phyloP scores from a whole-genome alignment of 768 basidiomycete species.

The Tricholoma furcatifolium region DNA sequence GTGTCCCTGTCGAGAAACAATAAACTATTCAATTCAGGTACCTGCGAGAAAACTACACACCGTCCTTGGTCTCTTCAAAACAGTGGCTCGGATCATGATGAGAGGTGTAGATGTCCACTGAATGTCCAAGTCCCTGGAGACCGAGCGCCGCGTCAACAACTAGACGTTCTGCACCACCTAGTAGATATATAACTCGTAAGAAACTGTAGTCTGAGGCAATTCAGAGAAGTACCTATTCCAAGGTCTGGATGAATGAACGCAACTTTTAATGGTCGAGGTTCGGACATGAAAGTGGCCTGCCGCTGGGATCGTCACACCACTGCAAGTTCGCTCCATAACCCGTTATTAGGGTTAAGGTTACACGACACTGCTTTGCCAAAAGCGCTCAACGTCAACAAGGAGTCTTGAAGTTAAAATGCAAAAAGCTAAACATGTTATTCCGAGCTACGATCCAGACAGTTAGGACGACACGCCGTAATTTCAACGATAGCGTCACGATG shows the following conservation, averaged over 20 bases:
- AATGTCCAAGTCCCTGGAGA: slow-evolving; percentile 79
- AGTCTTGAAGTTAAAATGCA: too few species aligned
- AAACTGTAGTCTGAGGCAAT: slow-evolving; percentile 9
- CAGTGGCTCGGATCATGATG: slow-evolving; percentile 86
- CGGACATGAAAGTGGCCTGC: slow-evolving; percentile 9
- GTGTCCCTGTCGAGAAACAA: slow-evolving; percentile 56
- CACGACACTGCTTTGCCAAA: too few species aligned
- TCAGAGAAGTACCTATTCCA: slow-evolving; percentile 70
- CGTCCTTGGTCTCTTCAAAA: slow-evolving; percentile 92
- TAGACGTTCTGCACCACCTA: slow-evolving; percentile 93
- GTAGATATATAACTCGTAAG: slow-evolving; percentile 13
- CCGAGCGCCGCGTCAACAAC: slow-evolving; percentile 95
- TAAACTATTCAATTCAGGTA: background rate
- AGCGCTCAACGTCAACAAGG: too few species aligned
- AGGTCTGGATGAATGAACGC: slow-evolving; percentile 95
- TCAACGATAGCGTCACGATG: too few species aligned
- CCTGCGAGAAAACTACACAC: slow-evolving; percentile 33
- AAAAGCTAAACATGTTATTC: background rate
- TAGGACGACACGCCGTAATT: too few species aligned
- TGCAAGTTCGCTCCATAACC: slow-evolving; percentile 2
- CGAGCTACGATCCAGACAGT: too few species aligned
- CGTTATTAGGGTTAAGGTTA: slow-evolving; percentile 9
- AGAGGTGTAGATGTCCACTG: slow-evolving; percentile 89
- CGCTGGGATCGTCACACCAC: too few species aligned
- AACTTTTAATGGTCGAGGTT: slow-evolving; percentile 39